phyloP scores from a whole-genome alignment of 257 asterid species.

The Leonotis leonurus region DNA sequence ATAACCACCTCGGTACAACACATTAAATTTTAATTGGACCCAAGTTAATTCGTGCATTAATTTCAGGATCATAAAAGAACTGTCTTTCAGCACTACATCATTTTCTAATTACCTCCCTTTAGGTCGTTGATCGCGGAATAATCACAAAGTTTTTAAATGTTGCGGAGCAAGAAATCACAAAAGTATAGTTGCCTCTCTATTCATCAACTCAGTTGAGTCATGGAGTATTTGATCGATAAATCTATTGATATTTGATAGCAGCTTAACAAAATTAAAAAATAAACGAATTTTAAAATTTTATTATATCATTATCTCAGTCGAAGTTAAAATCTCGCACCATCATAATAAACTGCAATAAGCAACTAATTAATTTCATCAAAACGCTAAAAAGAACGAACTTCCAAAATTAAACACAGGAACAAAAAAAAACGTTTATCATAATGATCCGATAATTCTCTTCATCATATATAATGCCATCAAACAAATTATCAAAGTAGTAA shows the following conservation, averaged over 20 bases:
- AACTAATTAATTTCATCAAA: background rate
- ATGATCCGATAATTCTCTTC: background rate
- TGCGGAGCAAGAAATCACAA: background rate
- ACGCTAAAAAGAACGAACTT: background rate
- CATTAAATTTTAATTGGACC: background rate
- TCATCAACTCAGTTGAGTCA: background rate
- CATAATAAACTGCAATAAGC: too few species aligned
- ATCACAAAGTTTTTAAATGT: background rate
- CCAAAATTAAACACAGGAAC: background rate
- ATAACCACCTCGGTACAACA: background rate
- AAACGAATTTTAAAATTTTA: background rate
- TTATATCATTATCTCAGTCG: background rate
- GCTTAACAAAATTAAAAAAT: background rate
- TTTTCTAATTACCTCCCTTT: background rate
- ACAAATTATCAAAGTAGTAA: background rate
- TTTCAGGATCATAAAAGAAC: too few species aligned
- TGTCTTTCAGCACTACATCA: background rate
- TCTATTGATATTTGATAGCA: too few species aligned
- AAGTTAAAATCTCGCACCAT: background rate
- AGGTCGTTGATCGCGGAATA: slow-evolving; percentile 1
- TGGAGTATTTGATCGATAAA: background rate
- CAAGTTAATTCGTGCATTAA: slow-evolving; percentile 18
- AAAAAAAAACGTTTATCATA: background rate
- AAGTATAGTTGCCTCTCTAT: background rate
- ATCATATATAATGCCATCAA: background rate